Percentiles rank a stretch among this genome's conserved stretches.
phyloP scores from a whole-genome alignment of 1,284 basidiomycete species.

The Neolentinus lepideus region DNA sequence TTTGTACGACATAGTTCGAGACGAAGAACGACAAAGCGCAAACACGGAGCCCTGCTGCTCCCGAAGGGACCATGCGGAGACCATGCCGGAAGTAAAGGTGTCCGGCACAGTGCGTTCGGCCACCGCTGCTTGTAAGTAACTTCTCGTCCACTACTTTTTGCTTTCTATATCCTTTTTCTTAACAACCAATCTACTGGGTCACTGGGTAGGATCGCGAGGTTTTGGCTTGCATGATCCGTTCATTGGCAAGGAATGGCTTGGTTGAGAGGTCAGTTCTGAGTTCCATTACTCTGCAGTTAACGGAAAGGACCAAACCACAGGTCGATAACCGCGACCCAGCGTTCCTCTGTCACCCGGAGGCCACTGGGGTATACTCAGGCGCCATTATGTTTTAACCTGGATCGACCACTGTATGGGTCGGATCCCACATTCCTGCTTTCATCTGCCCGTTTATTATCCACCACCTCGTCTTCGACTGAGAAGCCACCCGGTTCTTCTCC shows the following conservation, averaged over 20 bases:
- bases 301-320: neutral
- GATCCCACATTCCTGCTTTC: neutral
- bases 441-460: conserved; percentile 17
- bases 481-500: conserved; percentile 8
- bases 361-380: neutral
- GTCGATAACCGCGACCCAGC: neutral
- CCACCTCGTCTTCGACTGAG: conserved; percentile 13
- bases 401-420: neutral
- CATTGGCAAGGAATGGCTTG: conserved; percentile 24
- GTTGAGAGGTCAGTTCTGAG: conserved; percentile 19
- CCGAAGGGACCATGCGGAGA: neutral
- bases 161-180: neutral
- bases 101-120: neutral
- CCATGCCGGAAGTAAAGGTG: neutral
- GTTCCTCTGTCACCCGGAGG: neutral
- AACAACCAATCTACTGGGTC: neutral
- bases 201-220: neutral
- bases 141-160: neutral
- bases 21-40: too few relatives aligned
- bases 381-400: neutral
- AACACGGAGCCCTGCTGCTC: too few relatives aligned
- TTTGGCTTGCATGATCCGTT: conserved; percentile 21
- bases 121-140: neutral
- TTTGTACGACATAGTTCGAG: too few relatives aligned
- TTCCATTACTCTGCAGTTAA: neutral